Evolutionary conservation across 1,284 basidiomycete species (phyloP), one percentile per base, ranked within the genome.

Genomic region (Austroboletus niveus): DNA sequence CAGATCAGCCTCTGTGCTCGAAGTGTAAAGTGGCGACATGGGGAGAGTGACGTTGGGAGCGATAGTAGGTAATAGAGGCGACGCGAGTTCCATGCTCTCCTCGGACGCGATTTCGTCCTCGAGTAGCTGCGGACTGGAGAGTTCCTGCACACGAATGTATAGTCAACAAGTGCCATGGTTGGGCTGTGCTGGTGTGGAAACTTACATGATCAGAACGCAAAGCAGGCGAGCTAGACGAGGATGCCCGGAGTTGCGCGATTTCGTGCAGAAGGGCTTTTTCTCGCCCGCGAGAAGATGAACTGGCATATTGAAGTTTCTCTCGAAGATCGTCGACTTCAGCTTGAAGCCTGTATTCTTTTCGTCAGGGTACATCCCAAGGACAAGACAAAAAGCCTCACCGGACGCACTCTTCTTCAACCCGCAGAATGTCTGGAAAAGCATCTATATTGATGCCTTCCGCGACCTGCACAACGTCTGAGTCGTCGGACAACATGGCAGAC

Each of bases 51-150:
- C 7, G 5, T 27, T 24, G 8, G 49, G 47, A 9, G 66, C 34
- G 27, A 54, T 55, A 9, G 65, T 75, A 9, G 76, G 76, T n/a
- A 74, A 60, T 10, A 84, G 63, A 2, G 83, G 81, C 2, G 81
- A 82, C 5, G 74, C 79, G 10, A 84, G 75, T 39, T 81, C 80
- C 81, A 84, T 82, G 2, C 77, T 77, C 52, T 73, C 64, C 54
- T 80, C 78, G 6, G 69, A 68, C 17, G 73, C 70, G 11, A 61
- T 56, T 27, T 61, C 65, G 4, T 57, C 59, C 60, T 68, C 69
- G 7, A 59, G 42, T 2, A 44, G 54, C 39, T 34, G 57, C 12
- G 48, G 45, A 24, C 52, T 49, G 32, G 50, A 57, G 44, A 48
- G 12, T 36, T 57, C 57, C 64, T 72, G 17, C 17, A 34, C n/a